Conservation (phyloP, 352 stramenopile genomes). For the Globisporangium solare region DNA sequence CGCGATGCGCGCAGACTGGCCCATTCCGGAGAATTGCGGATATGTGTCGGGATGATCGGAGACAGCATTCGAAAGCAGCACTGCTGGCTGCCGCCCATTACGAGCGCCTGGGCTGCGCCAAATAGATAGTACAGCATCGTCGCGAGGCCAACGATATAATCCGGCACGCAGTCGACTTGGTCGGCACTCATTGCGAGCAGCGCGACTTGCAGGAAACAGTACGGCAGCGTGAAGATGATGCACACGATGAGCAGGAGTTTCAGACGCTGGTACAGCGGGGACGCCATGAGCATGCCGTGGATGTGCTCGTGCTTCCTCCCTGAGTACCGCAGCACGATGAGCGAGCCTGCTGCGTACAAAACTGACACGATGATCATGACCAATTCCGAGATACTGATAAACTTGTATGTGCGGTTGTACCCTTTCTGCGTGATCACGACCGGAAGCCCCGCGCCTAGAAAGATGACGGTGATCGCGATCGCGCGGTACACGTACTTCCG, state of each 20-base stretch:
- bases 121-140: constrained; percentile 72
- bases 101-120: constrained; percentile 48
- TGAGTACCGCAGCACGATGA: constrained; percentile 36
- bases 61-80: constrained; percentile 51
- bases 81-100: constrained; percentile 65
- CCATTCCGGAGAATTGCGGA: constrained; percentile 52
- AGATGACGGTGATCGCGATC: constrained; percentile 25
- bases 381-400: constrained; percentile 52
- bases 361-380: constrained; percentile 43
- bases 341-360: constrained; percentile 32
- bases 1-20: constrained; percentile 13
- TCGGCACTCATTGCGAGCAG: constrained; percentile 36
- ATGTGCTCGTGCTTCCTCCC: constrained; percentile 68
- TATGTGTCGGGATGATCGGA: constrained; percentile 45
- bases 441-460: constrained; percentile 27
- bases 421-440: constrained; percentile 43
- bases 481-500: constrained; percentile 35
- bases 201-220: constrained; percentile 44
- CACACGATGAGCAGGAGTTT: constrained; percentile 65
- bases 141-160: constrained; percentile 48
- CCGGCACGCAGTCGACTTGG: constrained; percentile 40
- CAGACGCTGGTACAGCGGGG: constrained; percentile 58
- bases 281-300: constrained; percentile 60
- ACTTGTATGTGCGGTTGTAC: constrained; percentile 46
- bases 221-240: constrained; percentile 61